Conservation (phyloP, 805 yeast species). For the Sugiyamaella floridensis region DNA sequence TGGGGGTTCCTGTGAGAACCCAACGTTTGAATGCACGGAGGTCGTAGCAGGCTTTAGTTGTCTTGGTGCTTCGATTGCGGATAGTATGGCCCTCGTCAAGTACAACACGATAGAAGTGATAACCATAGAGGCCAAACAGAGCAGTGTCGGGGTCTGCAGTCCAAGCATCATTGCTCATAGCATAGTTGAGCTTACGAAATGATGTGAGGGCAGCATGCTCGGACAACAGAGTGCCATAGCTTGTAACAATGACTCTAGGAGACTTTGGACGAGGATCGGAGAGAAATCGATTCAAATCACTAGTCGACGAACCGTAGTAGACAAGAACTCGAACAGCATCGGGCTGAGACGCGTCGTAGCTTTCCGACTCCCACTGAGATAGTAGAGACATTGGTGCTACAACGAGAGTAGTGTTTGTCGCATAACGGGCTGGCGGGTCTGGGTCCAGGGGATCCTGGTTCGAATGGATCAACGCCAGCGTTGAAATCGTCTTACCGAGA, state of each 20-base stretch:
- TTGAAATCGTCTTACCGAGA: constrained; percentile 83
- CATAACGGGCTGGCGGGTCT: constrained; percentile 28
- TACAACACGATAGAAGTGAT: constrained; percentile 67
- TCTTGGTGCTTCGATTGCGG: constrained; percentile 67
- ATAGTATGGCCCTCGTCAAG: constrained; percentile 90
- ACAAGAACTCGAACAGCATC: constrained; percentile 34
- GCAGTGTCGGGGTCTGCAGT: constrained; percentile 6
- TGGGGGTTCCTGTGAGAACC: constrained; percentile 91
- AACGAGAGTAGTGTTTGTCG: constrained; percentile 64
- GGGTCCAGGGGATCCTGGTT: constrained; percentile 9
- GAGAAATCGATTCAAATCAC: constrained; percentile 39
- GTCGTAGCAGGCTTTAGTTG: constrained; percentile 70
- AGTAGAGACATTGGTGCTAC: constrained; percentile 86
- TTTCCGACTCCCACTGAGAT: constrained; percentile 89
- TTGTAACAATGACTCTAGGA: constrained; percentile 70
- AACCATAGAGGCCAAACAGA: constrained; percentile 53
- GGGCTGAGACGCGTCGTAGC: constrained; percentile 40
- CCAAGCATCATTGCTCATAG: neutral
- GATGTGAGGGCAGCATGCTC: constrained; percentile 51
- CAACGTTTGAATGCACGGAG: constrained; percentile 63
- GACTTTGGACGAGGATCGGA: constrained; percentile 26
- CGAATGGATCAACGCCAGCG: constrained; percentile 63
- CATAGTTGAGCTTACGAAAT: constrained; percentile 5
- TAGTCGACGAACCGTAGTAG: constrained; percentile 66
- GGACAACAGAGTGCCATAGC: constrained; percentile 78